Percentiles rank a stretch among this genome's conserved stretches.
Evolutionary conservation across 2,329 filamentous ascomycete species (phyloP).

Genomic region (Fusarium staphyleae): DNA sequence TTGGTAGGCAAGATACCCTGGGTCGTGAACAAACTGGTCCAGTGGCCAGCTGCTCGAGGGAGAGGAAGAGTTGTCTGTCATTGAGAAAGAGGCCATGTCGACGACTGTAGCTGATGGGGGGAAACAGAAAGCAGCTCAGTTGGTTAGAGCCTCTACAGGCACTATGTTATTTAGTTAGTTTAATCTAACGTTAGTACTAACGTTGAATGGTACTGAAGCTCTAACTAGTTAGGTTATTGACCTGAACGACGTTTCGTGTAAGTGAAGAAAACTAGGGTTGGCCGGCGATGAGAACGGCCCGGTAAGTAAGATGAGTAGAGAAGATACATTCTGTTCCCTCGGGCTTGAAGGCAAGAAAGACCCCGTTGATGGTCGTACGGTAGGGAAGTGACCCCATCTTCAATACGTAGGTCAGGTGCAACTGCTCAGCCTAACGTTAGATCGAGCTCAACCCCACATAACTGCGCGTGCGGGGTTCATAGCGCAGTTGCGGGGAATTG

Average conservation of each 20-base stretch:
- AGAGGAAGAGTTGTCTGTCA: slow-evolving; percentile 36
- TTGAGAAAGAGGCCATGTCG: slow-evolving; percentile 18
- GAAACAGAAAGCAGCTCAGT: background rate
- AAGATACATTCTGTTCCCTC: slow-evolving; percentile 4
- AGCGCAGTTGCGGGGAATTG: slow-evolving; percentile 25
- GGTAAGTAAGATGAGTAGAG: slow-evolving; percentile 5
- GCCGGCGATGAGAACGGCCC: background rate
- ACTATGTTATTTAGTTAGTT: no score
- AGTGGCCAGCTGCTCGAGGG: slow-evolving; percentile 44
- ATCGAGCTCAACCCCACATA: slow-evolving; percentile 20
- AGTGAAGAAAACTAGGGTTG: background rate
- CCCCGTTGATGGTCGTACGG: slow-evolving; percentile 4
- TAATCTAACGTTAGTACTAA: no score
- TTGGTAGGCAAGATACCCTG: slow-evolving; percentile 54
- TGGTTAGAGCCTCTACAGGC: background rate
- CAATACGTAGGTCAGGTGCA: slow-evolving; percentile 22
- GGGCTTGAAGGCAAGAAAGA: background rate
- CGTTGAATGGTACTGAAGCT: no score
- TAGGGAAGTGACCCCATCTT: slow-evolving; percentile 6
- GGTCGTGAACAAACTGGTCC: slow-evolving; percentile 49
- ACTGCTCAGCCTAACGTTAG: slow-evolving; percentile 8
- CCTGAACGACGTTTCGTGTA: background rate
- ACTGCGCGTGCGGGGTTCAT: slow-evolving; percentile 34
- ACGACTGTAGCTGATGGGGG: background rate
- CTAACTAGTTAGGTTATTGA: background rate